Evolutionary conservation across 768 basidiomycete species (phyloP).

Genomic region (Auricularia sp.): DNA sequence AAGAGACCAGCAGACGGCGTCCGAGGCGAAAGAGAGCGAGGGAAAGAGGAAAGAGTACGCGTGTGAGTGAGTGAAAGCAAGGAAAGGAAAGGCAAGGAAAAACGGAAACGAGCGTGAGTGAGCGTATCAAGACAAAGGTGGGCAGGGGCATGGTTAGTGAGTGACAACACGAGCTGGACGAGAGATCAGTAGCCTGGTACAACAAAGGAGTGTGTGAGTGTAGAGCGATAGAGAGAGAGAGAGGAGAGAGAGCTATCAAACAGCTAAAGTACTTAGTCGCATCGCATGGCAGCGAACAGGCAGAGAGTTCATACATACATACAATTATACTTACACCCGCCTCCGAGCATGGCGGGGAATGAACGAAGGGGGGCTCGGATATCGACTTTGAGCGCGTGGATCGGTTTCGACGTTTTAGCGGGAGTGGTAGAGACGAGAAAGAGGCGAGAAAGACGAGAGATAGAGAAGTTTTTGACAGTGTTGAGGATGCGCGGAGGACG

Average conservation of each 20-base stretch:
- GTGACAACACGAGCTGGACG: not conserved
- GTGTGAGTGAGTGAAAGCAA: too few relatives aligned
- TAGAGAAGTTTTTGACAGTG: not conserved
- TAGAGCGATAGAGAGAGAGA: not conserved
- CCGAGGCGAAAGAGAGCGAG: too few relatives aligned
- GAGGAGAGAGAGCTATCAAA: not conserved
- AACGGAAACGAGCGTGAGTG: not conserved
- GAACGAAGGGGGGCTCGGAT: not conserved
- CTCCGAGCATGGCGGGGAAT: not conserved
- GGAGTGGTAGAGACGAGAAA: not conserved
- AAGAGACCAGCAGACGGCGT: too few relatives aligned
- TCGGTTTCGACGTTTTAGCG: not conserved
- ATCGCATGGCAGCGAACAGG: not conserved
- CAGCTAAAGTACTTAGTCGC: not conserved
- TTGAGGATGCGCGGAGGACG: not conserved
- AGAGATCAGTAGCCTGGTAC: not conserved
- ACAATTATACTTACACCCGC: conserved; percentile 1
- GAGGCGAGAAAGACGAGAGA: not conserved
- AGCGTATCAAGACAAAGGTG: not conserved
- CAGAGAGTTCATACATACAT: not conserved
- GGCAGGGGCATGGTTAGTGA: not conserved
- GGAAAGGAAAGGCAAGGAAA: not conserved
- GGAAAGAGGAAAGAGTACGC: too few relatives aligned
- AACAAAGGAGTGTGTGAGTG: not conserved
- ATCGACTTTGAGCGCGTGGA: not conserved